A percentile compares a stretch with the other conserved stretches of the same genome.
Conservation (phyloP, 306 rosid species). For the Crotalaria pallida region DNA sequence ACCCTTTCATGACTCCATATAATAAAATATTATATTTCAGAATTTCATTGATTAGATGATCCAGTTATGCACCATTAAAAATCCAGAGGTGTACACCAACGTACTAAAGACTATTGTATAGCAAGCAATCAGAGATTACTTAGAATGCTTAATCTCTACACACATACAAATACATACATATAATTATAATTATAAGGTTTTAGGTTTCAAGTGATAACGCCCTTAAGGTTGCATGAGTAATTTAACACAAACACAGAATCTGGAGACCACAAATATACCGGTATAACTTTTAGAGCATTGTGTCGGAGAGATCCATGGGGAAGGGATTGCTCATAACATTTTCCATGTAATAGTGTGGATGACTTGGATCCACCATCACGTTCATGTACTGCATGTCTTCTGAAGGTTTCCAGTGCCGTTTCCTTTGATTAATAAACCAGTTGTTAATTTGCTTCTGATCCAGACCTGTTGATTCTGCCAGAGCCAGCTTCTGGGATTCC, state of each 20-base stretch:
- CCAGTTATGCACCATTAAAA: neutral
- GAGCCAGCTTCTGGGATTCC: constrained; percentile 93
- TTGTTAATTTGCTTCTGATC: constrained; percentile 98
- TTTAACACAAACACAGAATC: neutral
- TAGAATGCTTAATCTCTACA: neutral
- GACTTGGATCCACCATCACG: constrained; percentile 85
- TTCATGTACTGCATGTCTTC: constrained; percentile 99
- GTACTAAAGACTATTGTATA: neutral
- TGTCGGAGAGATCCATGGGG: constrained; percentile 68
- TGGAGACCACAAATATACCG: neutral
- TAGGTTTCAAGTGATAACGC: neutral
- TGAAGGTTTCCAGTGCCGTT: constrained; percentile 96
- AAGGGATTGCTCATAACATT: constrained; percentile 51
- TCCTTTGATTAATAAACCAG: constrained; percentile 98
- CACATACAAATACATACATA: neutral
- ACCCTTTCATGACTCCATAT: neutral
- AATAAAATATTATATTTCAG: neutral
- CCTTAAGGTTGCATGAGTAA: neutral
- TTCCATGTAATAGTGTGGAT: constrained; percentile 87
- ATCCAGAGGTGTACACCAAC: neutral
- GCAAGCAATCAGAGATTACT: neutral
- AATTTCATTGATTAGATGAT: neutral
- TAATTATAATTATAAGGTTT: neutral
- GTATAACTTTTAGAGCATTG: constrained; percentile 40
- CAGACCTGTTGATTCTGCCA: constrained; percentile 90